A percentile compares a stretch with the other conserved stretches of the same genome.
These are phyloP conservation scores for Bryoerythrophyllum caledonicum DNA, from an alignment of 225 moss, liverwort and hornwort species.

Conservation along the genomic window DNA sequence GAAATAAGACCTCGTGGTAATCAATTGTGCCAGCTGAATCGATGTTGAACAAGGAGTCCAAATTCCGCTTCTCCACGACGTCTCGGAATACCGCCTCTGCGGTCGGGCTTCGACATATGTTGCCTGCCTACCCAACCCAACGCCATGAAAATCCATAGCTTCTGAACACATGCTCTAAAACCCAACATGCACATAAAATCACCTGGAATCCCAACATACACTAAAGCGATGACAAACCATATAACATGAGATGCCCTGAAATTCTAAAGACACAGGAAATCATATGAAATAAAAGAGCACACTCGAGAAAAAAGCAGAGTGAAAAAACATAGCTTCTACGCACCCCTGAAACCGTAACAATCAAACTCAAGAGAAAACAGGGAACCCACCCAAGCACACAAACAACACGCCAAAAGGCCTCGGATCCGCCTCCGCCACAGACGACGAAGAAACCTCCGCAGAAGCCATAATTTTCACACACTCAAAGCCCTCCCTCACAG, in stretches of 20 bases:
- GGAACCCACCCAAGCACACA: constrained; percentile 79
- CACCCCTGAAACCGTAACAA: not conserved
- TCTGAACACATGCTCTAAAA: not conserved
- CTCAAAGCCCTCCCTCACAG: constrained; percentile 1
- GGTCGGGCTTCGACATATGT: constrained; percentile 95
- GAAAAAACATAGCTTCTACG: too few relatives aligned
- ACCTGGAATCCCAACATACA: not conserved
- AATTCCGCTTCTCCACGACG: constrained; percentile 77
- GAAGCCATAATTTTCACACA: constrained; percentile 25
- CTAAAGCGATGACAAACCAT: not conserved
- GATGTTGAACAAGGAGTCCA: constrained; percentile 73
- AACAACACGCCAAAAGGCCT: constrained; percentile 80
- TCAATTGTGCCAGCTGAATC: constrained; percentile 97
- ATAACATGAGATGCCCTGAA: not conserved
- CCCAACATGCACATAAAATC: not conserved
- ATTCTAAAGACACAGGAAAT: not conserved
- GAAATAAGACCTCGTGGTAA: constrained; percentile 48
- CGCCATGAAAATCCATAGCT: constrained; percentile 29
- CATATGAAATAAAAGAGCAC: not conserved
- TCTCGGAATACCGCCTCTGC: constrained; percentile 93
- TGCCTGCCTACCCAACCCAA: constrained; percentile 59
- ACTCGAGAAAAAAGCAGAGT: not conserved
- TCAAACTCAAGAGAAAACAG: not conserved
- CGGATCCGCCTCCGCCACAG: constrained; percentile 21
- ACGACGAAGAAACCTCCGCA: constrained; percentile 10